Evolutionary conservation across 2,329 filamentous ascomycete genomes (phyloP), one percentile per base, ranked within the genome.

Genomic region (Dothistroma septosporum): DNA sequence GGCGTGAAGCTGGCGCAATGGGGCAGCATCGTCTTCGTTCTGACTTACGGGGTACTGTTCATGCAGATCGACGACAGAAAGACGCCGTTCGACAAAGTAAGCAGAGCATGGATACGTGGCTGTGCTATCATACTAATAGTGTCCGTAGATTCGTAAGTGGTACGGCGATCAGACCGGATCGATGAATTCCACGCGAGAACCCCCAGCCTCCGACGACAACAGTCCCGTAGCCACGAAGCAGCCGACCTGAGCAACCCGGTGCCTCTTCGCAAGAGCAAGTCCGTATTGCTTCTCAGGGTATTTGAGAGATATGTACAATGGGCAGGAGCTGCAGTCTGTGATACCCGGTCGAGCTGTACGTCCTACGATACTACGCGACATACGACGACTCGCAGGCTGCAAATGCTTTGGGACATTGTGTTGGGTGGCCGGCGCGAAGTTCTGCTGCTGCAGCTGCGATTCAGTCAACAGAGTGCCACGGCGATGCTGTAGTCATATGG

Each of bases 1-100:
- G 80, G 77, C 62, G 78, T 87, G 59, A 85, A 85, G 74, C 77
- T 91, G 64, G 81, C 82, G 54, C 89, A 91, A 75, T 83, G 86
- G 77, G 77, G 75, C 24, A 83, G 79, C 44, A 80, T 87, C 50
- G 78, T 82, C 55, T 82, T 79, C 72, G 81, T 85, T 35, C 65
- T 78, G 10, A 74, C 80, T 24, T 88, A 87, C 66, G 78, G 81
- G 31, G 79, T 87, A 32, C 74, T 88, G 58, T 88, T 86, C 72
- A 80, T 87, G 79, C 84, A 88, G 47, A 61, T 70, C 10, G 64
- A 64, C 35, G 60, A 65, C 35, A 75, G 78, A 24, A 70, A 74
- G 3, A 77, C 79, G 53, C 82, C 82, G 2, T 84, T 85, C 63
- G 75, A 81, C 64, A 77, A 75, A 37, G 82, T 85, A 77, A 65